A percentile compares a stretch with the other conserved stretches of the same genome.
These are phyloP conservation scores for Choiromyces venosus DNA, from an alignment of 495 filamentous ascomycete genomes.

Conservation along the genomic window DNA sequence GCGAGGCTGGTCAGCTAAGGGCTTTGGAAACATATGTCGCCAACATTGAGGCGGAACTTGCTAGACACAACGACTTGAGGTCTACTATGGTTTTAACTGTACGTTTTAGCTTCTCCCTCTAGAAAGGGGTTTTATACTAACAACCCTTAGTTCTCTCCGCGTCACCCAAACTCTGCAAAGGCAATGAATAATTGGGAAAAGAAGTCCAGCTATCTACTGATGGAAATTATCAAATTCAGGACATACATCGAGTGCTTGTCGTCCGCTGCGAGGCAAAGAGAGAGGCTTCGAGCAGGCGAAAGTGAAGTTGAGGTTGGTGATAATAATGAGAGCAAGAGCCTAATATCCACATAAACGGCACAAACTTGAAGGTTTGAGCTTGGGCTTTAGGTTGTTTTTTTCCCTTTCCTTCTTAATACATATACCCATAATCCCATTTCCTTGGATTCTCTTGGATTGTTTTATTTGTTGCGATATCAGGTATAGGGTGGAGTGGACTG, in stretches of 20 bases:
- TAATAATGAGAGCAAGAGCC: conserved; percentile 12
- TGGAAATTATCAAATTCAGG: conserved; percentile 93
- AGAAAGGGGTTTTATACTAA: background rate
- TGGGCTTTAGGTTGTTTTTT: conserved; percentile 14
- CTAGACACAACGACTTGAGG: conserved; percentile 78
- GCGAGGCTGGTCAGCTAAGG: conserved; percentile 74
- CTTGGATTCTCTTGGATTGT: conserved; percentile 1
- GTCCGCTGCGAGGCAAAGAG: conserved; percentile 56
- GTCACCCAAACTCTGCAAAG: conserved; percentile 71
- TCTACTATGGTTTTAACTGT: conserved; percentile 76
- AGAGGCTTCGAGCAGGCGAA: conserved; percentile 49
- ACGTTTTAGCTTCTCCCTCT: conserved; percentile 40
- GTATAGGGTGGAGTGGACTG: conserved; percentile 9
- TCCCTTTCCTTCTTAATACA: conserved; percentile 13
- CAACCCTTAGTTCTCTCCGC: conserved; percentile 62
- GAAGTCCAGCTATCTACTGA: conserved; percentile 81
- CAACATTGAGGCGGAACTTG: conserved; percentile 77
- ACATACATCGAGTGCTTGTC: conserved; percentile 84
- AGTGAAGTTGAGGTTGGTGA: conserved; percentile 7
- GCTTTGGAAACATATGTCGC: conserved; percentile 71
- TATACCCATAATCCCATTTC: conserved; percentile 5
- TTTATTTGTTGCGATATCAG: conserved; percentile 35
- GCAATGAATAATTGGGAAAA: conserved; percentile 95
- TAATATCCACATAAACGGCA: conserved; percentile 31
- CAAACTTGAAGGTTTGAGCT: conserved; percentile 38